Base-by-base conservation (phyloP, 495 filamentous ascomycete species). In the Hypoxylon fragiforme region DNA sequence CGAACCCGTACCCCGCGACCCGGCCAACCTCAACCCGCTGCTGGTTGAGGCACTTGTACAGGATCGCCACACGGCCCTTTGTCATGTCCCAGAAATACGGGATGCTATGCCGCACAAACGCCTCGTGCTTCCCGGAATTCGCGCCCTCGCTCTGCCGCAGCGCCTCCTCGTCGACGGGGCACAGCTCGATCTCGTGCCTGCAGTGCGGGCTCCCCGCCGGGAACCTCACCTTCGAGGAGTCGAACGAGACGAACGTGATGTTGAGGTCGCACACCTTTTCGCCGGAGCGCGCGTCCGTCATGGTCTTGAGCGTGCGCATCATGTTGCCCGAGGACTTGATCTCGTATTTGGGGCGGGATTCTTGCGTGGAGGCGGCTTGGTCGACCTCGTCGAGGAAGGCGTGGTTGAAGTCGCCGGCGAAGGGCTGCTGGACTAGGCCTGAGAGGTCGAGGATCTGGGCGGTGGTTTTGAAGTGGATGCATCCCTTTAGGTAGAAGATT, bases 51-150 rank as follows among this genome's bases (percentile, higher is more conserved):
- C 64, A 64, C 60, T 67, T 67, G 35, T 67, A 67, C 9, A 67
- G 41, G 44, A 64, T 47, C 5, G 53, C 61, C 8, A 62, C 54
- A 47, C 57, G 56, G 37, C 60, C 64, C 38, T 22, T 32, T 0
- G 64, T 67, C 64, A 67, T 64, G 47, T 67, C 64, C 64, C 64
- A 67, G 57, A 67, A 67, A 22, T 64, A 67, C 1, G 64, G 64
- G 20, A 67, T 64, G 43, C 56, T 61, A 50, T 67, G 35, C 11
- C 38, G 24, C 18, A 67, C 64, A 35, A 67, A 67, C 19, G 60
- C 60, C 64, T 67, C 64, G 50, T 67, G 64, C 52, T 60, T 63
- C 40, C 20, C 28, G 13, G 51, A 52, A 22, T 56, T n/a, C n/a
- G n/a, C 63, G 44, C 12, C 18, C 13, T 16, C 28, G 28, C 16